Evolutionary conservation across 106 monocot species (phyloP), one percentile per base, ranked within the genome.

Genomic region (Acanthochlamys bracteata): DNA sequence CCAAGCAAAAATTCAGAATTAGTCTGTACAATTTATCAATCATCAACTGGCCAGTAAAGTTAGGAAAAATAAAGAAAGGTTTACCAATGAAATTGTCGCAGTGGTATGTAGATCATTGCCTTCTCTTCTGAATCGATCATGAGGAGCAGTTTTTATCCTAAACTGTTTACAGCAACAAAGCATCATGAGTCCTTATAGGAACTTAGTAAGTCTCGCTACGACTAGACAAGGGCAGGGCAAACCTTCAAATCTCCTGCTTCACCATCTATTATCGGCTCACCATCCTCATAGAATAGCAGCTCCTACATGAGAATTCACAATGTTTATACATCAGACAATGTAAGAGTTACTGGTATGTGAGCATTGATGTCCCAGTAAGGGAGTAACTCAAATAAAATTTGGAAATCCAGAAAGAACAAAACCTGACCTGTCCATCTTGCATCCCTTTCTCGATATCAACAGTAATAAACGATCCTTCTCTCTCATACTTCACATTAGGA

Each of bases 201-300:
- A 25, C 24, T 66, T 17, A 53, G 16, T n/a, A 47, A 66, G 21
- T 26, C 13, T 0, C 53, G 24, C 33, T 3, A 33, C 33, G 58
- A 69, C 7, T 49, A 46, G 41, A 45, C 49, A 49, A 4, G 17
- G 33, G 17, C 9, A 49, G 49, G 10, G 33, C 56, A 54, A 40
- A 96, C 95, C 95, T 90, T 96, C 42, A 96, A 71, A 78, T 96
- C 95, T 66, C 95, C 95, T 65, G 90, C 22, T 88, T 96, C 95
- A 57, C 95, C 95, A 75, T 96, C 95, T 73, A 96, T 75, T 61
- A 73, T 83, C 53, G 95, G 95, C 54, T 96, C 95, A 21, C 95
- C 95, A 43, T 96, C 95, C 54, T 96, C 95, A 69, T 84, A 90
- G 72, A 96, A 96, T 25, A 79, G 53, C 53, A 96, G 79, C 60